Conservation (phyloP, 2,329 filamentous ascomycete genomes). For the Helminthosporium solani region DNA sequence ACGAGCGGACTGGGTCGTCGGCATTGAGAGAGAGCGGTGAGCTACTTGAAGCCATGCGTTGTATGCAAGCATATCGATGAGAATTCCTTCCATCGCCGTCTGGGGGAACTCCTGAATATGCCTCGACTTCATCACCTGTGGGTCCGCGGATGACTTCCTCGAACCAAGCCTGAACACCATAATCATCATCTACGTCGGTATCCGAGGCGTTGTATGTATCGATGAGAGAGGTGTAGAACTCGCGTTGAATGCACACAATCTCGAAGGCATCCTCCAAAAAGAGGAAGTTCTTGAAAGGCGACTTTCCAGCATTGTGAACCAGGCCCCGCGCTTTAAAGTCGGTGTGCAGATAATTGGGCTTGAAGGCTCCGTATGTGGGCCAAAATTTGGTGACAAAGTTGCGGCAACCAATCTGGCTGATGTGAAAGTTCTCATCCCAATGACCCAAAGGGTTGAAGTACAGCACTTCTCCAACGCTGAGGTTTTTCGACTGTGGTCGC, state of each 20-base stretch:
- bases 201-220: constrained; percentile 6
- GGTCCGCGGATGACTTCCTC: constrained; percentile 4
- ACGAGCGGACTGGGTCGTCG: constrained; percentile 5
- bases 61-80: constrained; percentile 5
- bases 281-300: constrained; percentile 3
- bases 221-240: constrained; percentile 4
- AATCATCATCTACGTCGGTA: not conserved
- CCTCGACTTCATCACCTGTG: constrained; percentile 2
- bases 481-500: not conserved
- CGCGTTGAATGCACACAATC: not conserved
- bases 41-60: constrained; percentile 6
- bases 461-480: constrained; percentile 1
- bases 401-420: constrained; percentile 5
- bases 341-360: constrained; percentile 5
- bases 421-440: constrained; percentile 9
- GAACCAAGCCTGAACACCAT: constrained; percentile 5
- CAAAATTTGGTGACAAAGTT: constrained; percentile 6
- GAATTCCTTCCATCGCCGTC: not conserved
- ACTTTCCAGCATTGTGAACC: not conserved
- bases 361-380: constrained; percentile 2
- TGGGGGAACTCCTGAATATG: not conserved
- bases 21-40: constrained; percentile 6
- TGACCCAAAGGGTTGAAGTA: constrained; percentile 6
- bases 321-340: constrained; percentile 4
- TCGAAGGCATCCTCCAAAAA: constrained; percentile 3